Conservation (phyloP, 2,329 filamentous ascomycete species). For the Pezicula rhizophila region DNA sequence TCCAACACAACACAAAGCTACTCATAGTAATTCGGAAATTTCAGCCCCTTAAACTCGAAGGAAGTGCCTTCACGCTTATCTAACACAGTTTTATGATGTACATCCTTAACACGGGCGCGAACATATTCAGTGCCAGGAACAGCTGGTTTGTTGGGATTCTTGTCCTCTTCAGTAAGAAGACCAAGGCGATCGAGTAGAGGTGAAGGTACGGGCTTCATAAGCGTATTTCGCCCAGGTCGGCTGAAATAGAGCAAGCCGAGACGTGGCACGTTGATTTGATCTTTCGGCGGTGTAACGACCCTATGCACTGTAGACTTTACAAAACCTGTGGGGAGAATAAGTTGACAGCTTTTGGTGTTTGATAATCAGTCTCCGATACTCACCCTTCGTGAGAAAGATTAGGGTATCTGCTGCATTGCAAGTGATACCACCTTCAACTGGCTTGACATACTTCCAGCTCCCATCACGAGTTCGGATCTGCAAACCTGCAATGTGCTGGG, state of each 20-base stretch:
- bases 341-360: background rate
- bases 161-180: slow-evolving; percentile 33
- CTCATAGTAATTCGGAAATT: slow-evolving; percentile 31
- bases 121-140: slow-evolving; percentile 39
- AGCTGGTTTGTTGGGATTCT: slow-evolving; percentile 28
- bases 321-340: slow-evolving; percentile 30
- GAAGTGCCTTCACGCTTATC: slow-evolving; percentile 37
- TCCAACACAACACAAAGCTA: background rate
- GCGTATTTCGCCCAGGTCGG: slow-evolving; percentile 25
- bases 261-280: slow-evolving; percentile 39
- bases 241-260: slow-evolving; percentile 40
- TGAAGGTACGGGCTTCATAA: slow-evolving; percentile 30
- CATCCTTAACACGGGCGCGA: slow-evolving; percentile 38
- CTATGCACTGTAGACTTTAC: slow-evolving; percentile 39
- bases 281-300: slow-evolving; percentile 36
- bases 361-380: background rate
- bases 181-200: slow-evolving; percentile 32
- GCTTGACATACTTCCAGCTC: slow-evolving; percentile 44
- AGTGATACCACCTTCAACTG: slow-evolving; percentile 40
- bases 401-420: slow-evolving; percentile 43
- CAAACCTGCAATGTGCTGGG: slow-evolving; percentile 31
- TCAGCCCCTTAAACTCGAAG: slow-evolving; percentile 37
- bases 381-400: slow-evolving; percentile 37
- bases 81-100: slow-evolving; percentile 38
- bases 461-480: slow-evolving; percentile 35